Evolutionary conservation across 352 stramenopile genomes (phyloP), one percentile per base, ranked within the genome.

Genomic region (Pythium insidiosum): DNA sequence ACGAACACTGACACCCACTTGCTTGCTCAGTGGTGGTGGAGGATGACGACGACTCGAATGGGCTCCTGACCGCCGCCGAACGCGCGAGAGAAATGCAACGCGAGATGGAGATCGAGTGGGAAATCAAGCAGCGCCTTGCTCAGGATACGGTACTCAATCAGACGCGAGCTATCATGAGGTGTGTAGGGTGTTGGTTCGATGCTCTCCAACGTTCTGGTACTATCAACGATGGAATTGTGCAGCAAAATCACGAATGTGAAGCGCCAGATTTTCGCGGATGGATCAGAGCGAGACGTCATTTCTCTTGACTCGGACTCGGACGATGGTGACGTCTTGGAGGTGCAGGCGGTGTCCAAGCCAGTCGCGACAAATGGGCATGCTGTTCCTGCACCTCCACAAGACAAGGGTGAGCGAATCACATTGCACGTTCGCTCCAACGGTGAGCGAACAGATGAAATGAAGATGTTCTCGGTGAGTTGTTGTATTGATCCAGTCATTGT

Each of bases 361-460:
- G 20, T 20, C 11, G 18, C 29, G 29, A 18, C 48, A 7, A 6
- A 26, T 12, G 13, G 20, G 12, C n/a, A 22, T 5, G 16, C 11
- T 35, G 5, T 38, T 5, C 5, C 30, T n/a, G 11, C 47, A n/a
- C 10, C 33, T 15, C n/a, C 9, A 1, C 19, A 43, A 4, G 58
- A 76, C 38, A 81, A 77, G 60, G 74, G 72, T 42, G 55, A 76
- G 19, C 67, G 65, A 3, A 66, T 88, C 20, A 46, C 58, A 16
- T 49, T 88, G 5, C 61, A 69, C 23, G 52, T 88, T 38, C 75
- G 72, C 10, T 82, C 72, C 2, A 88, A 88, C 40, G 75, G 75
- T 22, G 52, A 47, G 6, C 51, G 44, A 38, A 63, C 66, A 2
- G 73, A 85, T 33, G 70, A 85, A 19, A 60, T 88, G 25, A 21